A percentile compares a stretch with the other conserved stretches of the same genome.
phyloP scores from a whole-genome alignment of 2,329 filamentous ascomycete species.

The Alternaria panax region DNA sequence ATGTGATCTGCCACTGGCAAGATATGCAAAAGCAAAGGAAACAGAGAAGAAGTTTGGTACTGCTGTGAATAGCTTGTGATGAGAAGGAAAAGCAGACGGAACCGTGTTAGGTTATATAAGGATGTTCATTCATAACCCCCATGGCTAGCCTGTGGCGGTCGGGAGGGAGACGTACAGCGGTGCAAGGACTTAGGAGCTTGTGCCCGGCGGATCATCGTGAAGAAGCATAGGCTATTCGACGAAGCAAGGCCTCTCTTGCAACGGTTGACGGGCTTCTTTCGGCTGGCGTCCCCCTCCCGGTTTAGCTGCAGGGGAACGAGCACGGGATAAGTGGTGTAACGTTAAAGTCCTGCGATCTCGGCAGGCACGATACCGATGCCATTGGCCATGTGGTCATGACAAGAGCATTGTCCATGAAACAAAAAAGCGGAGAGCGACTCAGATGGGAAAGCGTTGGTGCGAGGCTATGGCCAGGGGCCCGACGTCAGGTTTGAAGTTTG shows the following conservation, averaged over 20 bases:
- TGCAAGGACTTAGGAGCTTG: conserved; percentile 26
- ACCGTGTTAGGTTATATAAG: conserved; percentile 32
- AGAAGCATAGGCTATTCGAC: conserved; percentile 38
- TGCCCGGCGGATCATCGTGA: conserved; percentile 38
- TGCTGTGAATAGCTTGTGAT: conserved; percentile 34
- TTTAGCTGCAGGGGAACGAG: conserved; percentile 31
- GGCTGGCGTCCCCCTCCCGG: conserved; percentile 31
- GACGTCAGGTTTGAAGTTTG: conserved; percentile 27
- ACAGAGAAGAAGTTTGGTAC: conserved; percentile 31
- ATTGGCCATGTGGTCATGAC: conserved; percentile 34
- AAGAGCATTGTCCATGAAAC: conserved; percentile 44
- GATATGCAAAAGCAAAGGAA: conserved; percentile 29
- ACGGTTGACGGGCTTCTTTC: conserved; percentile 27
- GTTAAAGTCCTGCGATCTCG: conserved; percentile 24
- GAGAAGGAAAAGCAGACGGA: conserved; percentile 30
- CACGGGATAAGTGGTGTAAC: conserved; percentile 33
- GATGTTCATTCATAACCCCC: conserved; percentile 18
- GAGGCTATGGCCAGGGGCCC: conserved; percentile 28
- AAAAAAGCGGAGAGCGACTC: conserved; percentile 28
- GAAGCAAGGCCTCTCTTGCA: conserved; percentile 32
- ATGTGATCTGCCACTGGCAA: conserved; percentile 50
- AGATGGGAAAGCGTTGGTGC: conserved; percentile 24
- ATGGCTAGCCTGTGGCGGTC: conserved; percentile 28
- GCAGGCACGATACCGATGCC: conserved; percentile 33
- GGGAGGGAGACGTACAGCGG: conserved; percentile 24